Conservation (phyloP, 768 basidiomycete species). For the Tulasnella sp. region DNA sequence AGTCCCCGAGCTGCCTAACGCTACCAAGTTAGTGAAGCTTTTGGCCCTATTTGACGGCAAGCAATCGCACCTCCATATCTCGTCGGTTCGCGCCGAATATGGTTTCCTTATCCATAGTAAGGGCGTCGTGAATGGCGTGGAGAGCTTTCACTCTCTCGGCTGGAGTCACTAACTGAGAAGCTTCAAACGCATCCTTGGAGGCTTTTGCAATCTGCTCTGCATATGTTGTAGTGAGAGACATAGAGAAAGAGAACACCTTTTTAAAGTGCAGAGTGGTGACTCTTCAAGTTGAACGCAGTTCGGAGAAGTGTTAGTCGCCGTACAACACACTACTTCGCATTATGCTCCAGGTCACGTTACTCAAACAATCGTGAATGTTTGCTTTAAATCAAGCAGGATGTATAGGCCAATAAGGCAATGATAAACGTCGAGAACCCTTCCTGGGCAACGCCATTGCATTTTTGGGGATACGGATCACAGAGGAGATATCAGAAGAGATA, state of each 20-base stretch:
- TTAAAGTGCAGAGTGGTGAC: background rate
- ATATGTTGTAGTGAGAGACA: slow-evolving; percentile 3
- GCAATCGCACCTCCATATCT: slow-evolving; percentile 56
- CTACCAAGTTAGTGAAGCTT: slow-evolving; percentile 4
- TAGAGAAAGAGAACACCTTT: background rate
- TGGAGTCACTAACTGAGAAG: slow-evolving; percentile 67
- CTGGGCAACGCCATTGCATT: too few species aligned
- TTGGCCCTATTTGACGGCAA: slow-evolving; percentile 1
- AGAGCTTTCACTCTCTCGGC: slow-evolving; percentile 62
- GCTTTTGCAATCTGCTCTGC: slow-evolving; percentile 55
- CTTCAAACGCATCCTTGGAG: slow-evolving; percentile 76
- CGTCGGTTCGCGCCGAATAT: slow-evolving; percentile 71
- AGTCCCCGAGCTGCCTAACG: slow-evolving; percentile 61
- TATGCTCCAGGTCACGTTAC: too few species aligned
- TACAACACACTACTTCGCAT: too few species aligned
- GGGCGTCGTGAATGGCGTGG: slow-evolving; percentile 50
- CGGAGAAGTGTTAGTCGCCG: background rate
- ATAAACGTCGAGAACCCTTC: too few species aligned
- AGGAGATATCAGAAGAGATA: too few species aligned
- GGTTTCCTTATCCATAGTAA: slow-evolving; percentile 50
- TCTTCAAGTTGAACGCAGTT: background rate
- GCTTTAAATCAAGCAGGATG: too few species aligned
- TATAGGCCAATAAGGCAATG: too few species aligned
- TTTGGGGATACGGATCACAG: too few species aligned
- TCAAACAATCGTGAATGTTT: too few species aligned